A percentile compares a stretch with the other conserved stretches of the same genome.
Evolutionary conservation across 1,284 basidiomycete genomes (phyloP).

Genomic region (Athelia sp.): DNA sequence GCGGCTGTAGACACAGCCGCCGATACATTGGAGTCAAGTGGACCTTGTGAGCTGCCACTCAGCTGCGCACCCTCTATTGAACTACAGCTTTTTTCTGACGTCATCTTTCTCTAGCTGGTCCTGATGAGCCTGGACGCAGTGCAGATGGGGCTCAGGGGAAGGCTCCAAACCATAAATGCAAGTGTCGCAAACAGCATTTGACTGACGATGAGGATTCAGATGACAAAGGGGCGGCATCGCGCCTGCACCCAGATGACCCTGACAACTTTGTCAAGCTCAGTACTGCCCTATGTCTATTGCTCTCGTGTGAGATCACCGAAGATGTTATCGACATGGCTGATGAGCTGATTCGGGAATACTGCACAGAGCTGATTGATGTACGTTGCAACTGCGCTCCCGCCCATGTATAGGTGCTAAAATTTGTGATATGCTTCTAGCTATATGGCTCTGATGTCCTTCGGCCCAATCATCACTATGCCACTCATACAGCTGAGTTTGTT

Average conservation of each 20-base stretch:
- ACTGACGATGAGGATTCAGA: constrained; percentile 1
- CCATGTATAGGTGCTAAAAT: not conserved
- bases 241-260: not conserved
- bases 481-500: constrained; percentile 11
- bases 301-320: not conserved
- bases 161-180: not conserved
- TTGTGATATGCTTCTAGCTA: constrained; percentile 7
- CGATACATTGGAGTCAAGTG: no score
- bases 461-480: constrained; percentile 15
- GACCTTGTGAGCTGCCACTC: no score
- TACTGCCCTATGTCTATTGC: not conserved
- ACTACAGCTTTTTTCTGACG: no score
- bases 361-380: not conserved
- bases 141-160: no score
- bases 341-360: constrained; percentile 1
- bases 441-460: constrained; percentile 11
- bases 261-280: constrained; percentile 5
- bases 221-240: not conserved
- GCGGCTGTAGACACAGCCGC: no score
- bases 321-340: not conserved
- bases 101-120: no score
- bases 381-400: not conserved
- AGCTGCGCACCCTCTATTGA: no score
- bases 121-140: no score
- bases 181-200: not conserved